Percentiles rank a stretch among this genome's conserved stretches.
Evolutionary conservation across 208 protist species (phyloP).

Genomic region (Porcisia hertigi): DNA sequence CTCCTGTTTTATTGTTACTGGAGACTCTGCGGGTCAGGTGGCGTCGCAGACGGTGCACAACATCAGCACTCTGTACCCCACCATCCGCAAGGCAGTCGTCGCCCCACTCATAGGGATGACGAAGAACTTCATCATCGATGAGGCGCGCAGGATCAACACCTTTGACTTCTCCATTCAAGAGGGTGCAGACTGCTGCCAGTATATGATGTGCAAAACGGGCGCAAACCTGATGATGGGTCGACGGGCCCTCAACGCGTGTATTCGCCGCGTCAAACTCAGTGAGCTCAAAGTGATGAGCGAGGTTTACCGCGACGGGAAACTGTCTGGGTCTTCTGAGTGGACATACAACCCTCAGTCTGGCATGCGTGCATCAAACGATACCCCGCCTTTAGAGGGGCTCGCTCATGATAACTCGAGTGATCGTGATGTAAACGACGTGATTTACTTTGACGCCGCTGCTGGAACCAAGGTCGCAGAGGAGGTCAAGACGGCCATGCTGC

Average conservation of each 20-base stretch:
- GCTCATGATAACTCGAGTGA: conserved; percentile 8
- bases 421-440: conserved; percentile 21
- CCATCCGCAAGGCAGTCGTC: conserved; percentile 64
- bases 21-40: conserved; percentile 82
- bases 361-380: conserved; percentile 28
- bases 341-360: conserved; percentile 45
- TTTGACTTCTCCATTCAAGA: conserved; percentile 77
- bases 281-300: conserved; percentile 68
- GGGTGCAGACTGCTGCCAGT: conserved; percentile 88
- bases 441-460: conserved; percentile 82
- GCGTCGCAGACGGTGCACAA: conserved; percentile 86
- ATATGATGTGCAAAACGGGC: conserved; percentile 87
- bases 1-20: conserved; percentile 63
- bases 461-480: conserved; percentile 55
- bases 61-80: conserved; percentile 77
- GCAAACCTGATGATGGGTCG: conserved; percentile 79
- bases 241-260: conserved; percentile 49
- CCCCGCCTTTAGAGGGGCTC: conserved; percentile 4
- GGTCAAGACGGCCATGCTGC: conserved; percentile 56
- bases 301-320: conserved; percentile 52
- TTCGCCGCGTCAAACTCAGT: conserved; percentile 49
- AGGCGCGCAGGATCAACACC: conserved; percentile 65
- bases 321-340: conserved; percentile 41
- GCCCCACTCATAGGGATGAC: conserved; percentile 65
- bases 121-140: conserved; percentile 77